Conservation (phyloP, 148 eudicot genomes). For the Cornus controversa region DNA sequence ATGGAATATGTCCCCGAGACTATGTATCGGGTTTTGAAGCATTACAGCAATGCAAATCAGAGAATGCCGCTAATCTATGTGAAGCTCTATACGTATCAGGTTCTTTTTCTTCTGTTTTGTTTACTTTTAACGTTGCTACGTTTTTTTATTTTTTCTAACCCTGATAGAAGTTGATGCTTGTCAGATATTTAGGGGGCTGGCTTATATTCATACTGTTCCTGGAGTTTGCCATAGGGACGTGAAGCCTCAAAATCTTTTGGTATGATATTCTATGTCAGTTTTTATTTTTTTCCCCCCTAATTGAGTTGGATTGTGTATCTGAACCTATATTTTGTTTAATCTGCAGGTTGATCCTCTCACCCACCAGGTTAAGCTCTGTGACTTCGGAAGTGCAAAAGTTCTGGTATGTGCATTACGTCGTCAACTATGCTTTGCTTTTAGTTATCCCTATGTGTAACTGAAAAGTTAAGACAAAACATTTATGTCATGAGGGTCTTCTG, state of each 20-base stretch:
- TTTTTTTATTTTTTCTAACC: background rate
- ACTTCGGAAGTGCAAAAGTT: constrained; percentile 93
- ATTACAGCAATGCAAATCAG: constrained; percentile 58
- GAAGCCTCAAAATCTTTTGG: constrained; percentile 77
- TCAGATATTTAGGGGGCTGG: constrained; percentile 84
- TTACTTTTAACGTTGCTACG: background rate
- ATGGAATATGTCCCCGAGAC: constrained; percentile 89
- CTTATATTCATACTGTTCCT: constrained; percentile 76
- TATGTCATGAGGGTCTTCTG: background rate
- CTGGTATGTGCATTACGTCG: constrained; percentile 42
- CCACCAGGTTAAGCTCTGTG: constrained; percentile 92
- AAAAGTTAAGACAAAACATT: background rate
- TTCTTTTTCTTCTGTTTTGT: constrained; percentile 8
- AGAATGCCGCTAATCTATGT: constrained; percentile 83
- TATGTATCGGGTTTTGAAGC: constrained; percentile 70
- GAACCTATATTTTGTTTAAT: background rate
- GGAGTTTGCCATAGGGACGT: constrained; percentile 84
- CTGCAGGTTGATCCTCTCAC: constrained; percentile 79
- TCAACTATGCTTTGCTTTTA: constrained; percentile 2
- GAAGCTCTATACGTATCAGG: constrained; percentile 85
- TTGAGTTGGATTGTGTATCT: constrained; percentile 2
- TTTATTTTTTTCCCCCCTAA: no score
- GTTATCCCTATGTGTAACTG: background rate
- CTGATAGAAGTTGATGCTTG: constrained; percentile 3
- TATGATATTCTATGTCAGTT: no score